A percentile compares a stretch with the other conserved stretches of the same genome.
phyloP scores from a whole-genome alignment of 1,139 yeast species.

The Petasospora fabianii region DNA sequence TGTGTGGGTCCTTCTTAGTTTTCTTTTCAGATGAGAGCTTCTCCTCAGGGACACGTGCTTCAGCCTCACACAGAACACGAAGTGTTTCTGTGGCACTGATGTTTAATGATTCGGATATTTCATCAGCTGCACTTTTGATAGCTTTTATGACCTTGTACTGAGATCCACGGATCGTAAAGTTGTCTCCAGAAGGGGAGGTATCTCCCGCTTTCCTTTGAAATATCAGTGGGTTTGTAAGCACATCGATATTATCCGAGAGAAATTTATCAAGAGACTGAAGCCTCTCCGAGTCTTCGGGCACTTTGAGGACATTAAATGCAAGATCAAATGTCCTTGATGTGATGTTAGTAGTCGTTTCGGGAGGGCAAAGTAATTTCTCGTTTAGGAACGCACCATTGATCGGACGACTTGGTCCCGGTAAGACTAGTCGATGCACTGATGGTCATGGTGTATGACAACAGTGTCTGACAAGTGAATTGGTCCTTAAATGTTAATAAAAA shows the following conservation, averaged over 20 bases:
- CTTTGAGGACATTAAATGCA: conserved; percentile 19
- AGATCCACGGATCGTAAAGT: conserved; percentile 19
- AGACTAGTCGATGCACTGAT: not conserved
- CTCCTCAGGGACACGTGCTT: conserved; percentile 36
- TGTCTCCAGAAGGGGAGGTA: conserved; percentile 11
- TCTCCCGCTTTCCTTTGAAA: conserved; percentile 23
- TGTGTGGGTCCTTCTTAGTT: conserved; percentile 27
- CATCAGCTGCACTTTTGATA: conserved; percentile 24
- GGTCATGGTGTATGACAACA: conserved; percentile 1
- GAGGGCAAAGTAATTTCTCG: not conserved
- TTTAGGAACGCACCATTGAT: conserved; percentile 6
- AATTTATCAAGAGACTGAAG: conserved; percentile 45
- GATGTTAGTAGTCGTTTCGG: conserved; percentile 10
- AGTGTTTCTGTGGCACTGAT: conserved; percentile 42
- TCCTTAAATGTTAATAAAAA: not conserved
- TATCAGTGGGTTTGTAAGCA: conserved; percentile 37
- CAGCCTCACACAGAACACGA: conserved; percentile 43
- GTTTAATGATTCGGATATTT: conserved; percentile 33
- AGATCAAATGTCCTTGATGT: conserved; percentile 25
- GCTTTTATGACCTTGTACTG: conserved; percentile 9
- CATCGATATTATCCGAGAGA: conserved; percentile 34
- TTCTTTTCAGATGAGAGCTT: conserved; percentile 6
- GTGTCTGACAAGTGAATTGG: not conserved
- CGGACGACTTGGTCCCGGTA: not conserved
- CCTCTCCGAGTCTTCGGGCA: conserved; percentile 15